Percentiles rank a stretch among this genome's conserved stretches.
Conservation (phyloP, 768 basidiomycete genomes). For the Lanmaoa rubissima region DNA sequence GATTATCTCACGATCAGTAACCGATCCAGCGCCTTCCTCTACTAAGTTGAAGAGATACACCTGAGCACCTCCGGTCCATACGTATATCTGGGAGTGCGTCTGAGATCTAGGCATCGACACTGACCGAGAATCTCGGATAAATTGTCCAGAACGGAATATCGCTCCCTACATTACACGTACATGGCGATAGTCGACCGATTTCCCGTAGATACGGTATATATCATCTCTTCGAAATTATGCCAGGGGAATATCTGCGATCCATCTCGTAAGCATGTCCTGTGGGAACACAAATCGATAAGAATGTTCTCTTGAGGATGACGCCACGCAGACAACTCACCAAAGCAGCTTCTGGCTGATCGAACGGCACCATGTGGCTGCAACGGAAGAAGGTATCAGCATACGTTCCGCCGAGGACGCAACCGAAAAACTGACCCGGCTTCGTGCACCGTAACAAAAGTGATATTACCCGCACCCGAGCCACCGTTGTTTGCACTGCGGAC, state of each 20-base stretch:
- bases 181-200: not conserved
- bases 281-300: not conserved
- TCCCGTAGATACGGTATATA: not conserved
- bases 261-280: constrained; percentile 60
- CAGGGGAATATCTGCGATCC: constrained; percentile 56
- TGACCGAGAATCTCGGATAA: not conserved
- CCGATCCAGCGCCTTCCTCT: not conserved
- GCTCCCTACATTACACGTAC: not conserved
- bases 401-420: not conserved
- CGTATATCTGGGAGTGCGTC: not conserved
- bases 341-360: constrained; percentile 85
- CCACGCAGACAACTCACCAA: constrained; percentile 45
- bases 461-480: constrained; percentile 70
- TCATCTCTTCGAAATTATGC: constrained; percentile 9
- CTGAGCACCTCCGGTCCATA: not conserved
- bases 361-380: constrained; percentile 83
- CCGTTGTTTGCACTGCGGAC: constrained; percentile 69
- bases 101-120: not conserved
- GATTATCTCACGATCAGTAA: not conserved
- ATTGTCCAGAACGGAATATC: not conserved
- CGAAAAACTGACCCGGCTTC: constrained; percentile 68
- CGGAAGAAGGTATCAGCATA: constrained; percentile 7
- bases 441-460: constrained; percentile 75
- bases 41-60: no score
- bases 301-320: not conserved